These are phyloP conservation scores for Alternaria rosae DNA, from an alignment of 2,329 filamentous ascomycete species.

Conservation along the genomic window DNA sequence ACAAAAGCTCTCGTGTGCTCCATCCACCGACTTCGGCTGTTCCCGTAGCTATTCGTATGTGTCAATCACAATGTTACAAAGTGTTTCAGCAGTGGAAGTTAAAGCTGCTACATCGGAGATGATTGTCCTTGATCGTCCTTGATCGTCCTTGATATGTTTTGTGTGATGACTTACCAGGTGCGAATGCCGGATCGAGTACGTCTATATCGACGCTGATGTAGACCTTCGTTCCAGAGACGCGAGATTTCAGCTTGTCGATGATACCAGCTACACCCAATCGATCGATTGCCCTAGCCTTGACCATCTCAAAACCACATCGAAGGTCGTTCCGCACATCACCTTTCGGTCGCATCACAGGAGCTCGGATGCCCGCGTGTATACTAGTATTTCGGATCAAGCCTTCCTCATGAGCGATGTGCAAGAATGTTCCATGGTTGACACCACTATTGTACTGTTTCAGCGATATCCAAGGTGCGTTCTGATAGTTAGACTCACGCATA, in stretches of 20 bases:
- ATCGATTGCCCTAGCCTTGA: slow-evolving; percentile 65
- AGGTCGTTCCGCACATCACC: slow-evolving; percentile 64
- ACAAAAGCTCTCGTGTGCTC: slow-evolving; percentile 66
- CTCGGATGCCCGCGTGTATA: slow-evolving; percentile 69
- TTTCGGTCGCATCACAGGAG: slow-evolving; percentile 58
- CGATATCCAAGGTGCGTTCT: background rate
- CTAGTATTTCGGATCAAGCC: slow-evolving; percentile 65
- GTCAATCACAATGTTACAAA: slow-evolving; percentile 1
- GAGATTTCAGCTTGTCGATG: slow-evolving; percentile 58
- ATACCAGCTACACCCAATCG: slow-evolving; percentile 57
- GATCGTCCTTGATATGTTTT: background rate
- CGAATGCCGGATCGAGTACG: slow-evolving; percentile 64
- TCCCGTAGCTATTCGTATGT: slow-evolving; percentile 56
- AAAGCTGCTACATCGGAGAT: background rate
- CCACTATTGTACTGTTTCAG: slow-evolving; percentile 41
- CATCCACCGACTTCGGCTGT: slow-evolving; percentile 69
- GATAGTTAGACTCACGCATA: slow-evolving; percentile 58
- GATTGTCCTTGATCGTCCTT: background rate
- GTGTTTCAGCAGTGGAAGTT: background rate
- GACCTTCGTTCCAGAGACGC: slow-evolving; percentile 61
- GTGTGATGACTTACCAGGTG: slow-evolving; percentile 54
- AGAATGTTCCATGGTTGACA: slow-evolving; percentile 68
- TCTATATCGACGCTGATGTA: slow-evolving; percentile 66
- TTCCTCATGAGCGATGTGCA: slow-evolving; percentile 69
- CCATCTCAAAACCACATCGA: slow-evolving; percentile 65